phyloP scores from a whole-genome alignment of 202 grass and related monocot genomes.

The Musa balbisiana region DNA sequence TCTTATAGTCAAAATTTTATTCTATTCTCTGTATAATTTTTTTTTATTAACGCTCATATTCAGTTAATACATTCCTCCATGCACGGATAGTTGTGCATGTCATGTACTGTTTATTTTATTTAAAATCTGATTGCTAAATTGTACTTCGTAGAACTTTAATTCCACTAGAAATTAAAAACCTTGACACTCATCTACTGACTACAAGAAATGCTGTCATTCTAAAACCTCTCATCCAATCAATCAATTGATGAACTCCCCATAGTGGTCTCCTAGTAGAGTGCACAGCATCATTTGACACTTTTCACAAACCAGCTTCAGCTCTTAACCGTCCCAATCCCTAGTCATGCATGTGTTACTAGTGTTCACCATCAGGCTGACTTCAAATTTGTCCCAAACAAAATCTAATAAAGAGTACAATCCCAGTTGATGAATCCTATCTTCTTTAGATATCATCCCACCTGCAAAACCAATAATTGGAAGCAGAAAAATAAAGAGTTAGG shows the following conservation, averaged over 20 bases:
- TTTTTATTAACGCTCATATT: too few species aligned
- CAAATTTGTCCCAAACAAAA: not conserved
- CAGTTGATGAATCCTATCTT: not conserved
- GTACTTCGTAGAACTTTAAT: too few species aligned
- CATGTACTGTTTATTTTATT: too few species aligned
- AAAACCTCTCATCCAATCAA: not conserved
- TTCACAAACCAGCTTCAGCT: not conserved
- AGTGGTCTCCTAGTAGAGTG: not conserved
- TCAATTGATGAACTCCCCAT: not conserved
- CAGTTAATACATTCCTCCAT: too few species aligned
- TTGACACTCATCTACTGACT: too few species aligned
- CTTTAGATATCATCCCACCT: not conserved
- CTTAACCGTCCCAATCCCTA: not conserved
- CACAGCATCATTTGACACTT: not conserved
- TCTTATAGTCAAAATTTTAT: too few species aligned
- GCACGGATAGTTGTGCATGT: too few species aligned
- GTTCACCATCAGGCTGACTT: not conserved
- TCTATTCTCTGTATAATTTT: too few species aligned
- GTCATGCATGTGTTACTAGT: not conserved
- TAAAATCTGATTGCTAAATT: too few species aligned
- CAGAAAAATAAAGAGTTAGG: not conserved
- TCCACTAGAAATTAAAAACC: too few species aligned
- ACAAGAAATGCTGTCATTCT: not conserved
- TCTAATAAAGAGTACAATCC: too few species aligned
- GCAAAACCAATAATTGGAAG: not conserved